Evolutionary conservation across 2,329 filamentous ascomycete genomes (phyloP).

Genomic region (Tolypocladium tundrense): DNA sequence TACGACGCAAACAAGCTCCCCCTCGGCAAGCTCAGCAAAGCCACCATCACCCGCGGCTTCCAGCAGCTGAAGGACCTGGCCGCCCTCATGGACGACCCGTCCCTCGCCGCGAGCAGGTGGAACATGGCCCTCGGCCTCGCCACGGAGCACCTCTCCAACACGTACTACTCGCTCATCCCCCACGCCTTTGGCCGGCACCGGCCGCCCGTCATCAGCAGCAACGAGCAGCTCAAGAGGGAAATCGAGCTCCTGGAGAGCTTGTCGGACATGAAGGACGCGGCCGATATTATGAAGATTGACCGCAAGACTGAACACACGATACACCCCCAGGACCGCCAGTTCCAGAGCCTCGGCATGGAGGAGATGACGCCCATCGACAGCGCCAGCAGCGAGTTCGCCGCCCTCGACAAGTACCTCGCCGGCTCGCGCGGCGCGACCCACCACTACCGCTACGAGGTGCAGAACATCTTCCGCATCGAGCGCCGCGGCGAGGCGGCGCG

Average conservation of each 20-base stretch:
- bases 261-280: constrained; percentile 76
- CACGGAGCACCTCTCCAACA: constrained; percentile 59
- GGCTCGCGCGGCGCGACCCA: constrained; percentile 61
- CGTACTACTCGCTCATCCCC: constrained; percentile 73
- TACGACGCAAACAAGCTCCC: constrained; percentile 71
- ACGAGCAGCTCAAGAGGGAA: constrained; percentile 57
- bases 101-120: constrained; percentile 34
- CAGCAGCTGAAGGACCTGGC: constrained; percentile 67
- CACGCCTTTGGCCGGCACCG: constrained; percentile 67
- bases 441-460: constrained; percentile 44
- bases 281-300: constrained; percentile 63
- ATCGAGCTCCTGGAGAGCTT: constrained; percentile 71
- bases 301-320: constrained; percentile 37
- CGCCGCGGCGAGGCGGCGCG: constrained; percentile 61
- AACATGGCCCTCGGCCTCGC: constrained; percentile 25
- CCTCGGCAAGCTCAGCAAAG: constrained; percentile 73
- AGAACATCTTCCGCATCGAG: constrained; percentile 76
- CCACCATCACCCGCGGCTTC: constrained; percentile 66
- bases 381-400: constrained; percentile 49
- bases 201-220: constrained; percentile 55
- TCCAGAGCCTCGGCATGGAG: constrained; percentile 56
- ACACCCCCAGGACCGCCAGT: constrained; percentile 63
- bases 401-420: constrained; percentile 57
- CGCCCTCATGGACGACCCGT: constrained; percentile 47
- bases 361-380: constrained; percentile 64